These are phyloP conservation scores for Aspergillus fijiensis DNA, from an alignment of 2,329 filamentous ascomycete species.

Conservation along the genomic window DNA sequence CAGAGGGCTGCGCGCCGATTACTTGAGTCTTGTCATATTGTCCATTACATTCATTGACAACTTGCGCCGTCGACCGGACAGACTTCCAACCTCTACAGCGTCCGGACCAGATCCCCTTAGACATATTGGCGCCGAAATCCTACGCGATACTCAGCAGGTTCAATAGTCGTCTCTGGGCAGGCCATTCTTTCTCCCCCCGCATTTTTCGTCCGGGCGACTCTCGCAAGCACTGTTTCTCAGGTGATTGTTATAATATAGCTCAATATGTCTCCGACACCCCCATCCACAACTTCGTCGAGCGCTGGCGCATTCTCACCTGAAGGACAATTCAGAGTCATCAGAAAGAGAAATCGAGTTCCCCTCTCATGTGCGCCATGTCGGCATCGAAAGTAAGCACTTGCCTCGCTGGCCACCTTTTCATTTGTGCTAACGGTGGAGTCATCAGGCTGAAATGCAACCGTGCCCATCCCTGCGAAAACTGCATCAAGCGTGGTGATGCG, in stretches of 20 bases:
- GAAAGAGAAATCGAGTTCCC: conserved; percentile 88
- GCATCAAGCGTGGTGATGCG: conserved; percentile 80
- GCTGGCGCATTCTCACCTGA: conserved; percentile 77
- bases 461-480: conserved; percentile 88
- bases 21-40: background rate
- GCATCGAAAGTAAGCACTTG: conserved; percentile 72
- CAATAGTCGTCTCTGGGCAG: background rate
- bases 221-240: background rate
- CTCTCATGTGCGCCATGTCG: conserved; percentile 89
- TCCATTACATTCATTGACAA: background rate
- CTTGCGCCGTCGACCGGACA: background rate
- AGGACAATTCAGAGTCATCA: conserved; percentile 80
- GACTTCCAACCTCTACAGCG: background rate
- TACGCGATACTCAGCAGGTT: background rate
- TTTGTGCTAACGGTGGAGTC: conserved; percentile 14
- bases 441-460: conserved; percentile 85
- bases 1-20: background rate
- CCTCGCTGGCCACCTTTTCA: conserved; percentile 18
- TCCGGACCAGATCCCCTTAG: background rate
- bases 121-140: background rate
- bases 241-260: background rate
- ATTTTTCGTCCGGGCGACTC: background rate
- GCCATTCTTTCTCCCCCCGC: background rate
- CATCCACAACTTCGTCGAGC: conserved; percentile 67
- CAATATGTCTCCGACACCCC: conserved; percentile 42